phyloP scores from a whole-genome alignment of 306 rosid genomes.

The Pueraria montana region DNA sequence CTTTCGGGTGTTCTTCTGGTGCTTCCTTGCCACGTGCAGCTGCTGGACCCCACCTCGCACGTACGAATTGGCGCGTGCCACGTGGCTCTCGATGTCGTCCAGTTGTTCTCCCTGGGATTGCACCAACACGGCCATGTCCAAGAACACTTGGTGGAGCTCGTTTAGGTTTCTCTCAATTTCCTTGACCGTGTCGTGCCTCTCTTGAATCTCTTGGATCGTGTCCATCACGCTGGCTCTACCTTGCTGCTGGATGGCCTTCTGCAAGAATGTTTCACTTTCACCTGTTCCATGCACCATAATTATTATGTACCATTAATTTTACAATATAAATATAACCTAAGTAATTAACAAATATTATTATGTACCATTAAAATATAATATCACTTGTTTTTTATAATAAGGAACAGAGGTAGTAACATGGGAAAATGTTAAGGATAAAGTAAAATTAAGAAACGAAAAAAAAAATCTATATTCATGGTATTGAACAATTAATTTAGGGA shows the following conservation, averaged over 20 bases:
- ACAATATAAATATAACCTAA: too few species aligned
- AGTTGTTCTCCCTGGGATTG: conserved; percentile 83
- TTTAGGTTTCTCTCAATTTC: conserved; percentile 80
- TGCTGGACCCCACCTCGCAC: conserved; percentile 70
- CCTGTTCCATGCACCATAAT: conserved; percentile 54
- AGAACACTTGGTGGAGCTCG: conserved; percentile 85
- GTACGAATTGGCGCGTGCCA: conserved; percentile 73
- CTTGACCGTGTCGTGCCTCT: conserved; percentile 83
- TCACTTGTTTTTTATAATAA: too few species aligned
- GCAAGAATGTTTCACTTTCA: conserved; percentile 83
- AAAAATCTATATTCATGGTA: not conserved
- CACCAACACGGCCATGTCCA: conserved; percentile 90
- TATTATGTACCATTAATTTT: not conserved
- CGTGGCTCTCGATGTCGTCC: conserved; percentile 84
- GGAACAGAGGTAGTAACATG: too few species aligned
- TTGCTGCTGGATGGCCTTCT: conserved; percentile 82
- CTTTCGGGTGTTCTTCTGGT: conserved; percentile 77
- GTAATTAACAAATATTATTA: too few species aligned
- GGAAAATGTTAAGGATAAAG: too few species aligned
- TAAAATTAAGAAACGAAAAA: too few species aligned
- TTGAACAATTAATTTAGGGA: not conserved
- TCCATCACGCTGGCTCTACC: conserved; percentile 81
- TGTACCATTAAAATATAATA: too few species aligned
- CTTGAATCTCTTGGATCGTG: conserved; percentile 87
- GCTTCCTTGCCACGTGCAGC: conserved; percentile 60